Base-by-base conservation (phyloP, 805 yeast genomes). In the Starmerella tilneyi region DNA sequence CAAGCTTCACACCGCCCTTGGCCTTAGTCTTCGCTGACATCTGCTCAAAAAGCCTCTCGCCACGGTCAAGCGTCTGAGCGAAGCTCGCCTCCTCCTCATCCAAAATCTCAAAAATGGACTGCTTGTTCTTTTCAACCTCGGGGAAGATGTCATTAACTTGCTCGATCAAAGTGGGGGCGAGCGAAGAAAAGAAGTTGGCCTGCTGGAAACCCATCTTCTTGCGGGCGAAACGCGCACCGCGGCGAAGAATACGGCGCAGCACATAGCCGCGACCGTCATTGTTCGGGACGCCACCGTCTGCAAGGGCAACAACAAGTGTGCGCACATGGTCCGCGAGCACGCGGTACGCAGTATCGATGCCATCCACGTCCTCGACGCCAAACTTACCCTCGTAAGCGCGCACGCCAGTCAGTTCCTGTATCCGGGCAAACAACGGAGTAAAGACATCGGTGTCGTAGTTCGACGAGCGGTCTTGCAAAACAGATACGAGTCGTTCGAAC, bases 191-290 rank as follows among this genome's bases (percentile, higher is more conserved):
- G 68, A 92, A 92, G 48, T 80, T 75, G 44, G 98, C 97, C 57
- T 89, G 85, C 52, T 95, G 96, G 60, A 84, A 89, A 66, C 84
- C 79, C 82, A 92, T 79, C 70, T 92, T 88, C 69, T 92, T 92
- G 66, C 97, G 81, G 36, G 81, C 96, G 60, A 84, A 92, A 67
- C 98, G 81, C 31, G 96, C 84, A 60, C 98, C 99, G 72, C 99
- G 82, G 72, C 99, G 82, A 60, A 92, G 72, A 56, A 92, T 88
- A 71, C 99, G 82, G 70, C 99, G 81, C 64, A 92, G 71, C 35
- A 92, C 99, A 61, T 92, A 92, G 58, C 99, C 99, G 69, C 98
- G 81, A 58, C 99, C 99, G 63, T 92, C 98, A 61, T 88, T 92
- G 69, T 92, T 92, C 61, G 99, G 99, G 47, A 92, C 96, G 61